phyloP scores from a whole-genome alignment of 169 alveolate genomes.

The Cyclospora cayetanensis region DNA sequence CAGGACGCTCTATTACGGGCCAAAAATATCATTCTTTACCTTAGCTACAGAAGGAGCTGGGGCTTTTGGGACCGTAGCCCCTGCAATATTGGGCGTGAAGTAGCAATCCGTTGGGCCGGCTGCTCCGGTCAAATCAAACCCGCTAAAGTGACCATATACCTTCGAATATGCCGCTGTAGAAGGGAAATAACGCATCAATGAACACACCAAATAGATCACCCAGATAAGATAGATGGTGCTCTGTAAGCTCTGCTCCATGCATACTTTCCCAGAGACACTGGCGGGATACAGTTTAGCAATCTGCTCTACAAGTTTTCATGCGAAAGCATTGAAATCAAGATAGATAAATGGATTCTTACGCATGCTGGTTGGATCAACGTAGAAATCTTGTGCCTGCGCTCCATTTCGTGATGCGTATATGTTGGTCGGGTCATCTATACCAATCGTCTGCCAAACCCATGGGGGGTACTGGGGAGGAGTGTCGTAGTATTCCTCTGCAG shows the following conservation, averaged over 20 bases:
- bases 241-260: too few species aligned
- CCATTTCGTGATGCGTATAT: neutral
- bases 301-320: too few species aligned
- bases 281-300: too few species aligned
- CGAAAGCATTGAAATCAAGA: too few species aligned
- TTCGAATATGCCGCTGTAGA: slow-evolving; percentile 3
- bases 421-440: neutral
- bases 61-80: neutral
- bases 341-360: slow-evolving; percentile 9
- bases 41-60: slow-evolving; percentile 49
- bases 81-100: slow-evolving; percentile 36
- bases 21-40: too few species aligned
- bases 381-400: neutral
- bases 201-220: too few species aligned
- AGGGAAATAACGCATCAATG: too few species aligned
- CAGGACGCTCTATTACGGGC: too few species aligned
- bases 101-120: neutral
- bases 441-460: slow-evolving; percentile 47
- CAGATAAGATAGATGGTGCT: too few species aligned
- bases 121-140: neutral
- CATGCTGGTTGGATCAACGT: slow-evolving; percentile 35
- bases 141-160: neutral
- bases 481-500: neutral
- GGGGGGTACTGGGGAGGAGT: slow-evolving; percentile 49
- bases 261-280: too few species aligned